Conservation (phyloP, 257 asterid species). For the Solanum etuberosum region DNA sequence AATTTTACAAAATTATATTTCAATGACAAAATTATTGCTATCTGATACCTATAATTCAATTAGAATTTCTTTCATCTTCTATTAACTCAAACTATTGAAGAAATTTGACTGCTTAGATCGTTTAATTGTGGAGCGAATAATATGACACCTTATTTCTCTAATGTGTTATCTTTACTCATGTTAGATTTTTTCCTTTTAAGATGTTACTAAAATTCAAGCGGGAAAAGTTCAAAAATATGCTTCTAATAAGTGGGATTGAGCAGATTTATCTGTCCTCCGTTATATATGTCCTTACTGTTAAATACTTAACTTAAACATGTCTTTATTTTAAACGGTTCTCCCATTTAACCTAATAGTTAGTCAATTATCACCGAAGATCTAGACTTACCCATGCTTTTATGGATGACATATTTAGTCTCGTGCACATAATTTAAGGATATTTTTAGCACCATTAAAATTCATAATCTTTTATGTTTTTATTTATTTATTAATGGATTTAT, state of each 20-base stretch:
- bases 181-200: no score
- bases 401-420: not conserved
- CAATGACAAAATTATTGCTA: no score
- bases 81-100: no score
- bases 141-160: no score
- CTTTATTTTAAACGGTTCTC: no score
- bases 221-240: not conserved
- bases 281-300: not conserved
- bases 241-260: not conserved
- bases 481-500: not conserved
- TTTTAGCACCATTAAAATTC: not conserved
- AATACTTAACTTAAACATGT: not conserved
- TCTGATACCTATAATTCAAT: not conserved
- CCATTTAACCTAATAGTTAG: not conserved
- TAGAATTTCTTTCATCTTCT: no score
- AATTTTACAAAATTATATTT: no score
- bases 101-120: not conserved
- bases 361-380: not conserved
- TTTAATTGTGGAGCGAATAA: no score
- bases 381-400: not conserved
- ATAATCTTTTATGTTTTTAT: not conserved
- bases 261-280: not conserved
- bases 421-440: not conserved
- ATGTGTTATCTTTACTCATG: no score
- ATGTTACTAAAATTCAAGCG: not conserved